Conservation (phyloP, 1,284 basidiomycete species). For the Naganishia albida region DNA sequence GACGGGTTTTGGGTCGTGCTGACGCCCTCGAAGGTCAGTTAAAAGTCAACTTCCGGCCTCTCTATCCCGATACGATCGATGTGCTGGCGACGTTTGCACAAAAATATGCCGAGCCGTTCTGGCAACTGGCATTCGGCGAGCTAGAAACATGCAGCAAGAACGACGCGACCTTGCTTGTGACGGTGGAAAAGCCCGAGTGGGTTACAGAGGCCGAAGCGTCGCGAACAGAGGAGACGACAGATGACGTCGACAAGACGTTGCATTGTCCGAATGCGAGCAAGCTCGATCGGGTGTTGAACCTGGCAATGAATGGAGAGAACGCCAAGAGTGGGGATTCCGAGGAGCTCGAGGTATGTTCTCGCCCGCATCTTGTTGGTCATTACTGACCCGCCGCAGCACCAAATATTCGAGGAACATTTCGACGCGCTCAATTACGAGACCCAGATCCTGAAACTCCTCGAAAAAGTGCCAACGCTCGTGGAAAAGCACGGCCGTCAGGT, state of each 20-base stretch:
- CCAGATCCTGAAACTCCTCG: conserved; percentile 72
- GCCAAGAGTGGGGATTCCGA: conserved; percentile 40
- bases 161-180: conserved; percentile 39
- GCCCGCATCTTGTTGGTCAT: background rate
- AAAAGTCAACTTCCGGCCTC: conserved; percentile 84
- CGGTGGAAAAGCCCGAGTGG: conserved; percentile 44
- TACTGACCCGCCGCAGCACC: conserved; percentile 56
- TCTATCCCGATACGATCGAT: conserved; percentile 79
- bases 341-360: conserved; percentile 43
- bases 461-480: conserved; percentile 66
- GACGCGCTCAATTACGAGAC: conserved; percentile 74
- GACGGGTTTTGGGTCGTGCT: background rate
- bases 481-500: conserved; percentile 83
- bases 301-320: conserved; percentile 35
- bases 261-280: conserved; percentile 45
- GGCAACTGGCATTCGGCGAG: conserved; percentile 69
- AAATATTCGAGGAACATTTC: conserved; percentile 66
- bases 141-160: conserved; percentile 53
- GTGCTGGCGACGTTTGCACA: conserved; percentile 65
- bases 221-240: conserved; percentile 37
- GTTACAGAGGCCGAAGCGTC: conserved; percentile 34
- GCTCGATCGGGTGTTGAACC: conserved; percentile 27
- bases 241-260: conserved; percentile 46
- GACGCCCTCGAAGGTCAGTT: conserved; percentile 63
- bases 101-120: conserved; percentile 68